Base-by-base conservation (phyloP, 108 stramenopile species). In the Fragilariopsis cylindrus region DNA sequence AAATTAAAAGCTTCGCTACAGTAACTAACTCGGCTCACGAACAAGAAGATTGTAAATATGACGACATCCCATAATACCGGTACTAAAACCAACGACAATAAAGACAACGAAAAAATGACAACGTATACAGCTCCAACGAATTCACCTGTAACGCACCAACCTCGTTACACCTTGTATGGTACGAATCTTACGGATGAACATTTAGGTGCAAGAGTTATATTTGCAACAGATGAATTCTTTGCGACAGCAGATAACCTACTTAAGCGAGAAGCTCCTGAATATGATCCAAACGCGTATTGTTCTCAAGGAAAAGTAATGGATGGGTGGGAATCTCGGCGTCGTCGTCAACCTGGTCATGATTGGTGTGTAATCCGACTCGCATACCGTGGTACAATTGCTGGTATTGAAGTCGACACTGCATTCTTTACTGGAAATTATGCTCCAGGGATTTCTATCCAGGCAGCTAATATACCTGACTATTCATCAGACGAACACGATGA, bases 161-260 rank as follows among this genome's bases (percentile, higher is more conserved):
- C 30, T 30, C 30, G 30, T 30, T 30, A 30, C 30, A 30, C 30
- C 30, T 30, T 30, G 30, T 30, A 30, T 30, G 30, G 30, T 30
- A 30, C 30, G 19, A 81, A 81, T 48, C 30, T 81, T 4, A 66
- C 62, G 56, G 65, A 60, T 40, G 65, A 74, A 8, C 18, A 18
- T 4, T 47, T 52, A 16, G 78, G 81, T 42, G 78, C 85, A 9
- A 65, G 65, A 45, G 72, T 92, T 45, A 66, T 93, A 15, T 96
- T 96, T 70, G 95, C 95, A 1, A 93, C 92, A 7, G 94, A 95
- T 77, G 97, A 97, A 65, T 97, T 94, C 95, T 97, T 97, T 79
- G 97, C 92, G 3, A 64, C 76, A 4, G 91, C 93, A 7, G 92
- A 93, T 30, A 95, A 95, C 48, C 64, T 97, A 13, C 72, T 97